phyloP scores from a whole-genome alignment of 2,329 filamentous ascomycete species.

The Cadophora sp. region DNA sequence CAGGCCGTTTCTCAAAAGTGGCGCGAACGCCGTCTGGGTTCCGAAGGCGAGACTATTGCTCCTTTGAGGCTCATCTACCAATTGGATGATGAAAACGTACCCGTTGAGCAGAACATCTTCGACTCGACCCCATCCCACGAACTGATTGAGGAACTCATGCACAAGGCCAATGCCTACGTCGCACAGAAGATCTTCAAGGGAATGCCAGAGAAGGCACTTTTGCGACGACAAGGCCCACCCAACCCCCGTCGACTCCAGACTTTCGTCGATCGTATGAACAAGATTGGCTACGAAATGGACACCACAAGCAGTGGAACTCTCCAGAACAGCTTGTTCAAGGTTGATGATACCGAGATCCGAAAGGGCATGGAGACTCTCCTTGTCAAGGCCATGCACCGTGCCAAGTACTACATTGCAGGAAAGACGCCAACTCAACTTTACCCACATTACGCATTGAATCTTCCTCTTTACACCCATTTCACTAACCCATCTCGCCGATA shows the following conservation, averaged over 20 bases:
- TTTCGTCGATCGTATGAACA: conserved; percentile 91
- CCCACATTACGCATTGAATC: conserved; percentile 90
- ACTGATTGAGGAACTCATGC: conserved; percentile 91
- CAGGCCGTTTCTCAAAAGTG: conserved; percentile 86
- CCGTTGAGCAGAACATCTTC: conserved; percentile 95
- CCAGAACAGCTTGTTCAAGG: conserved; percentile 93
- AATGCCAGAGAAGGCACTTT: conserved; percentile 89
- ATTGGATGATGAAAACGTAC: conserved; percentile 96
- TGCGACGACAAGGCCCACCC: conserved; percentile 84
- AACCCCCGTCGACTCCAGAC: conserved; percentile 88
- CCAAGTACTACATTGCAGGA: conserved; percentile 90
- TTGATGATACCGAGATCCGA: conserved; percentile 86
- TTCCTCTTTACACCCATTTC: conserved; percentile 96
- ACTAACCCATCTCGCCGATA: conserved; percentile 95
- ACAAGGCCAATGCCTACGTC: conserved; percentile 90
- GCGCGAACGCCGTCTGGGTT: conserved; percentile 83
- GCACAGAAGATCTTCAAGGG: conserved; percentile 81
- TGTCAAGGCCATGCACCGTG: conserved; percentile 93
- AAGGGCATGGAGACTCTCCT: conserved; percentile 98
- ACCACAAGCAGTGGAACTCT: conserved; percentile 86
- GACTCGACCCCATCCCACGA: conserved; percentile 89
- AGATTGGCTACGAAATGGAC: conserved; percentile 89
- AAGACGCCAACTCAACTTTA: conserved; percentile 80
- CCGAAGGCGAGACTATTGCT: conserved; percentile 79
- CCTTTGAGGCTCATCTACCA: conserved; percentile 90